phyloP scores from a whole-genome alignment of 73 alveolate genomes.

The Paramecium pentaurelia region DNA sequence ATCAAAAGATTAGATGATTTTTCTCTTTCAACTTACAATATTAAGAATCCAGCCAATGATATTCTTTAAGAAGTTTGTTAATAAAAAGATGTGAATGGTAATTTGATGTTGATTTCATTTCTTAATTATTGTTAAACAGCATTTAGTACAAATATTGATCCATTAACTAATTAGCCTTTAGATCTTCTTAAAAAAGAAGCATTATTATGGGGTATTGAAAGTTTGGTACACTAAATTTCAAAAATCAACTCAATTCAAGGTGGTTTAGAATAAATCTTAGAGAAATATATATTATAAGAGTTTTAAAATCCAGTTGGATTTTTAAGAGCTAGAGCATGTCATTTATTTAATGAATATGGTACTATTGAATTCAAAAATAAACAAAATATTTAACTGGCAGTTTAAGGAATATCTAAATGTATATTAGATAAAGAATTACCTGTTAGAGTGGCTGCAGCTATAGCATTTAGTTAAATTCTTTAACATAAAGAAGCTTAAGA shows the following conservation, averaged over 20 bases:
- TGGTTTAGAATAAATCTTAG: constrained; percentile 46
- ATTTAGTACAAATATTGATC: constrained; percentile 34
- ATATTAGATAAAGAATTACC: constrained; percentile 73
- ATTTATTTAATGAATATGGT: constrained; percentile 80
- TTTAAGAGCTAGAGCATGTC: constrained; percentile 78
- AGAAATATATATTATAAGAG: constrained; percentile 72
- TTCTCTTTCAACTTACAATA: constrained; percentile 47
- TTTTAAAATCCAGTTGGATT: constrained; percentile 68
- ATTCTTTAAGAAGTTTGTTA: constrained; percentile 44
- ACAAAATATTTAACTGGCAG: constrained; percentile 45
- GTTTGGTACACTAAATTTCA: neutral
- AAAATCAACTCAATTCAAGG: neutral
- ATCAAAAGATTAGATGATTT: constrained; percentile 73
- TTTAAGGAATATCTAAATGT: constrained; percentile 57
- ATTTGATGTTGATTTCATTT: neutral
- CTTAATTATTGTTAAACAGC: neutral
- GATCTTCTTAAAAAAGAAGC: constrained; percentile 49
- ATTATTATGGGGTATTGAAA: constrained; percentile 50
- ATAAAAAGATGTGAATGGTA: constrained; percentile 26
- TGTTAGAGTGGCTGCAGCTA: constrained; percentile 79
- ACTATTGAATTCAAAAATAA: constrained; percentile 59
- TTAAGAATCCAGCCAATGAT: constrained; percentile 51
- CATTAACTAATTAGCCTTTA: constrained; percentile 48
- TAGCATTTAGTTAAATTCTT: constrained; percentile 66
- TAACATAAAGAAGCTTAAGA: constrained; percentile 65